phyloP scores from a whole-genome alignment of 2,329 filamentous ascomycete genomes.

The Akanthomyces uredinophilus region DNA sequence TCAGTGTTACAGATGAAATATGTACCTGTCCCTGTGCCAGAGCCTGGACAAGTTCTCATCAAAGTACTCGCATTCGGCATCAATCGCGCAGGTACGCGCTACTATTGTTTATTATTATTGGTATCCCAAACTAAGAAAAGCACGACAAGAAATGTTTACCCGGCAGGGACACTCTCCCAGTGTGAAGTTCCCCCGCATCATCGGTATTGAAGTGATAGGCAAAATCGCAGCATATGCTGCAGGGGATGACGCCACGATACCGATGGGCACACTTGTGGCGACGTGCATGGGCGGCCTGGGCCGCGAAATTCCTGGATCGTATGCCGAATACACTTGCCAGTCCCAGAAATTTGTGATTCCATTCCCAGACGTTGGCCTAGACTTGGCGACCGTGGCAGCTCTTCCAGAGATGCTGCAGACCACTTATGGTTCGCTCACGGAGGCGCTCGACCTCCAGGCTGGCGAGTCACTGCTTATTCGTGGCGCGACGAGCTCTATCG shows the following conservation, averaged over 20 bases:
- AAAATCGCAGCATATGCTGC: neutral
- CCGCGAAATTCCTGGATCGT: constrained; percentile 2
- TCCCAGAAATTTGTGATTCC: neutral
- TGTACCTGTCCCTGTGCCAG: neutral
- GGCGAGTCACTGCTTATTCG: constrained; percentile 3
- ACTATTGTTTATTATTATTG: too few relatives aligned
- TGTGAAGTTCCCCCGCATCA: neutral
- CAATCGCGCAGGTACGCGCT: neutral
- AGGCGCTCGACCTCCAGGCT: neutral
- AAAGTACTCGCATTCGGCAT: constrained; percentile 5
- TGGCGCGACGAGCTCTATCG: constrained; percentile 1
- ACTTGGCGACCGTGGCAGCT: neutral
- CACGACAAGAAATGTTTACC: neutral
- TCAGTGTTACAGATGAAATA: neutral
- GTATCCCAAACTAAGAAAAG: neutral
- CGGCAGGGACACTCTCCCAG: constrained; percentile 6
- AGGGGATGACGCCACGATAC: neutral
- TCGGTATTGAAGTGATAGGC: constrained; percentile 5
- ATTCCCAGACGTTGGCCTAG: neutral
- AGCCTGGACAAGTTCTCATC: neutral
- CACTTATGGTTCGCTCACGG: constrained; percentile 1
- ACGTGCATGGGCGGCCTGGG: constrained; percentile 7
- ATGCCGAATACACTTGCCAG: constrained; percentile 3
- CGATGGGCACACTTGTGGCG: neutral
- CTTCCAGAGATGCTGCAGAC: constrained; percentile 9